Evolutionary conservation across 2,329 filamentous ascomycete species (phyloP), one percentile per base, ranked within the genome.

Genomic region (Gyromitra esculenta): DNA sequence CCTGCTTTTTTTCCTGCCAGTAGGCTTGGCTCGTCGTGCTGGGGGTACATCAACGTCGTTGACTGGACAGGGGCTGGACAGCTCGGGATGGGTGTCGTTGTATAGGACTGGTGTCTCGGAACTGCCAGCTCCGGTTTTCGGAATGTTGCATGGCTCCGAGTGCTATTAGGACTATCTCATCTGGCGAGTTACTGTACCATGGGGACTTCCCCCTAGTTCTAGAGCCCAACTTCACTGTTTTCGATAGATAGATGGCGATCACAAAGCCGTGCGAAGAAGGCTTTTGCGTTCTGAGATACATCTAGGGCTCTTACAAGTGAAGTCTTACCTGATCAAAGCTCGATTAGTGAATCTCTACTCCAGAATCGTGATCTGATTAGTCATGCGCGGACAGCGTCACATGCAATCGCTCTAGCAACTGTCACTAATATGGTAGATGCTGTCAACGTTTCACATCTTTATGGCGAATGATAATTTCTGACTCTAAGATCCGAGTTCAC

Each of bases 11-110:
- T 43, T 60, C n/a, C 31, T 41, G 6, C 50, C 21, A 37, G 54
- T 54, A 56, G 71, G 71, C 72, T 75, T 75, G 72, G 72, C 72
- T 69, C 35, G 41, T 57, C 43, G 63, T n/a, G 64, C 56, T 71
- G 59, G 72, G 63, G 64, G 69, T 4, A 64, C 65, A 75, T 75
- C 72, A 21, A 64, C 65, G 25, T 56, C 18, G 18, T 25, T 41
- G 43, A 70, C 67, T 63, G 48, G 56, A 56, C 70, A 67, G 54
- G 70, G 70, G 62, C 52, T 31, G 52, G 6, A 48, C 56, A 37
- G 18, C 57, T 56, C 25, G 45, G 48, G 37, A 48, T 60, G 13
- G 31, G 45, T 52, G 25, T 54, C 37, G 69, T 65, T 54, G 70
- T 43, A 39, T 73, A 13, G 39, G 65, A 25, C 62, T 31, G 5